These are phyloP conservation scores for Apophysomyces ossiformis DNA, from an alignment of 371 early-diverging fungal species.

Conservation along the genomic window DNA sequence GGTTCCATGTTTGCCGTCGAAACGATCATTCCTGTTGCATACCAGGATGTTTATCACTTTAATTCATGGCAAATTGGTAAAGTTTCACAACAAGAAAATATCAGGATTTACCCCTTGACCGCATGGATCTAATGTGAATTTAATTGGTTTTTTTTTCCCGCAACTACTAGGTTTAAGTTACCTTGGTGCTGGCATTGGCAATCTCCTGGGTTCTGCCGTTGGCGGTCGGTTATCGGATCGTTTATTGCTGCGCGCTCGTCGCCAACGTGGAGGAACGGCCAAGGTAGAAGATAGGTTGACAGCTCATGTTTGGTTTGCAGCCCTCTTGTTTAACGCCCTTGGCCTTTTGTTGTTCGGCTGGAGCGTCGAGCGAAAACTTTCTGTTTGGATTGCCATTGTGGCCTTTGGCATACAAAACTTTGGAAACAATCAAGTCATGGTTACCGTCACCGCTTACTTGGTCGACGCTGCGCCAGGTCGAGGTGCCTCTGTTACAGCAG, in stretches of 20 bases:
- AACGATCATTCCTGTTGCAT: constrained; percentile 43
- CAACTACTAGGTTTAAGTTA: constrained; percentile 34
- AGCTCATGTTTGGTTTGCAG: constrained; percentile 37
- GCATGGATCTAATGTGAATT: too few relatives aligned
- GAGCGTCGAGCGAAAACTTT: constrained; percentile 40
- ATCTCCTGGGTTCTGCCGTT: constrained; percentile 41
- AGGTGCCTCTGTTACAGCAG: constrained; percentile 44
- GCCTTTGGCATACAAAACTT: constrained; percentile 53
- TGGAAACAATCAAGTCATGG: constrained; percentile 46
- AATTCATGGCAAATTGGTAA: constrained; percentile 43
- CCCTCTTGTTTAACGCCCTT: constrained; percentile 43
- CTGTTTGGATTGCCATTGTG: constrained; percentile 44
- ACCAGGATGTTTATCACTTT: constrained; percentile 38
- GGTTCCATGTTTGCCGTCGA: constrained; percentile 55
- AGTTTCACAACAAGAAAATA: too few relatives aligned
- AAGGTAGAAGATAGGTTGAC: constrained; percentile 34
- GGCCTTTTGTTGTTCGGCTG: constrained; percentile 55
- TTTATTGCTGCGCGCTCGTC: constrained; percentile 29
- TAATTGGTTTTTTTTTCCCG: neutral
- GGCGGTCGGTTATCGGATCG: constrained; percentile 30
- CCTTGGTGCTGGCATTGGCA: constrained; percentile 51
- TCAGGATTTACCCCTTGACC: too few relatives aligned
- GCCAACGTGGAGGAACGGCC: constrained; percentile 22
- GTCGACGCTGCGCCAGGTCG: constrained; percentile 47
- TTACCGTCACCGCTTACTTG: constrained; percentile 38